phyloP scores from a whole-genome alignment of 768 basidiomycete species.

The Pholiota molesta region DNA sequence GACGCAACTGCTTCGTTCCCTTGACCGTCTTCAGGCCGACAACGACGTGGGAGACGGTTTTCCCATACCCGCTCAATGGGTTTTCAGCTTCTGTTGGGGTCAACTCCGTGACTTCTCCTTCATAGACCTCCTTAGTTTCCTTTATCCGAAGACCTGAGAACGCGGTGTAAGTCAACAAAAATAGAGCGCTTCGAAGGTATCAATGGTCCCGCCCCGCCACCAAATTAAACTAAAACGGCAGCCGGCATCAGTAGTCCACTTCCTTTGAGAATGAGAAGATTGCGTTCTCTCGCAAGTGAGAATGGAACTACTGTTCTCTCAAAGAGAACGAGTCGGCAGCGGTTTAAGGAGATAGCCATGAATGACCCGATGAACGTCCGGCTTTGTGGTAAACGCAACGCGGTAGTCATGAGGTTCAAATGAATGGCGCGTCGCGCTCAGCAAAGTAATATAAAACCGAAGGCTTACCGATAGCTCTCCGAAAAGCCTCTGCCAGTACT shows the following conservation, averaged over 20 bases:
- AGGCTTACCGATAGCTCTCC: constrained; percentile 89
- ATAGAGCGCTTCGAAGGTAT: constrained; percentile 2
- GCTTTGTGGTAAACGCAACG: not conserved
- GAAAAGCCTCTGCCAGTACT: constrained; percentile 92
- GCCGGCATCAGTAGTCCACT: constrained; percentile 3
- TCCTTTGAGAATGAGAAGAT: not conserved
- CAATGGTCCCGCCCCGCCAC: not conserved
- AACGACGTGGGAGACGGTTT: constrained; percentile 97
- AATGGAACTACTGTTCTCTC: constrained; percentile 1
- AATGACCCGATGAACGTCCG: constrained; percentile 4
- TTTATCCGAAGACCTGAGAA: constrained; percentile 89
- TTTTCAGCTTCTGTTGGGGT: constrained; percentile 97
- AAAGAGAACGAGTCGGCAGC: constrained; percentile 3
- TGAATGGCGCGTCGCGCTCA: not conserved
- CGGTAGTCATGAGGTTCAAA: constrained; percentile 7
- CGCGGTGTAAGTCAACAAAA: constrained; percentile 2
- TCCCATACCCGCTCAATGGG: constrained; percentile 96
- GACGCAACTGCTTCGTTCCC: constrained; percentile 90
- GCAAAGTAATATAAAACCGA: constrained; percentile 19
- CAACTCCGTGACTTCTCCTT: constrained; percentile 97
- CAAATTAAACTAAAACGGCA: not conserved
- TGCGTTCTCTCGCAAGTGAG: constrained; percentile 1
- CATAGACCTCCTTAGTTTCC: constrained; percentile 98
- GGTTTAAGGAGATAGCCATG: constrained; percentile 5
- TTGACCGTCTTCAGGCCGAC: constrained; percentile 93